A percentile compares a stretch with the other conserved stretches of the same genome.
Conservation (phyloP, 1,139 yeast genomes). For the Candida labiduridarum region DNA sequence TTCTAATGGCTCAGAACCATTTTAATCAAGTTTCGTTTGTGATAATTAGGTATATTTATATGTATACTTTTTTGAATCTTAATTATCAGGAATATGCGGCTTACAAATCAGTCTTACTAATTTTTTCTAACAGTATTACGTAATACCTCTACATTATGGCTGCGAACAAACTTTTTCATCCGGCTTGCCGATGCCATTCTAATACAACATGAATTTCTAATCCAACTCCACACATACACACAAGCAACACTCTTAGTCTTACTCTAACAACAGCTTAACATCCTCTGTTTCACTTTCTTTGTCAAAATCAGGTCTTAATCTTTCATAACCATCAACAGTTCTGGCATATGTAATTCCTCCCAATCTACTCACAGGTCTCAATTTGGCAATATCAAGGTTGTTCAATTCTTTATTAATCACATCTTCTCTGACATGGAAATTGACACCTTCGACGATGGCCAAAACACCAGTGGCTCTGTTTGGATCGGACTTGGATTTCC, state of each 20-base stretch:
- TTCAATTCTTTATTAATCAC: slow-evolving; percentile 43
- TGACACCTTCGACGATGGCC: slow-evolving; percentile 54
- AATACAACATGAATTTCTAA: not conserved
- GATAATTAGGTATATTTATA: not conserved
- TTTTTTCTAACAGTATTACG: not conserved
- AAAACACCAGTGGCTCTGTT: slow-evolving; percentile 41
- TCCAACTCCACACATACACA: too few relatives aligned
- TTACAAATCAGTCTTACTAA: slow-evolving; percentile 5
- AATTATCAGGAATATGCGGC: not conserved
- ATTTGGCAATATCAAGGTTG: slow-evolving; percentile 46
- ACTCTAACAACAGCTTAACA: slow-evolving; percentile 11
- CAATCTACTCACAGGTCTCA: slow-evolving; percentile 56
- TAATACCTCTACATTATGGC: not conserved
- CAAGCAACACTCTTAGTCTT: too few relatives aligned
- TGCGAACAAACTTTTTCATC: not conserved
- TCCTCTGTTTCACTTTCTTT: slow-evolving; percentile 15
- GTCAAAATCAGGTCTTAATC: slow-evolving; percentile 43
- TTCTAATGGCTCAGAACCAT: not conserved
- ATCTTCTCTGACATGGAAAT: slow-evolving; percentile 61
- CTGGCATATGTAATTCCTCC: slow-evolving; percentile 59
- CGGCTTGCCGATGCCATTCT: not conserved
- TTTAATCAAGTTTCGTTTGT: not conserved
- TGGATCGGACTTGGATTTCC: slow-evolving; percentile 44
- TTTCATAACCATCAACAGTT: slow-evolving; percentile 43
- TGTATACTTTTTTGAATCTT: not conserved